Conservation (phyloP, 1,284 basidiomycete species). For the Kwoniella shivajii region DNA sequence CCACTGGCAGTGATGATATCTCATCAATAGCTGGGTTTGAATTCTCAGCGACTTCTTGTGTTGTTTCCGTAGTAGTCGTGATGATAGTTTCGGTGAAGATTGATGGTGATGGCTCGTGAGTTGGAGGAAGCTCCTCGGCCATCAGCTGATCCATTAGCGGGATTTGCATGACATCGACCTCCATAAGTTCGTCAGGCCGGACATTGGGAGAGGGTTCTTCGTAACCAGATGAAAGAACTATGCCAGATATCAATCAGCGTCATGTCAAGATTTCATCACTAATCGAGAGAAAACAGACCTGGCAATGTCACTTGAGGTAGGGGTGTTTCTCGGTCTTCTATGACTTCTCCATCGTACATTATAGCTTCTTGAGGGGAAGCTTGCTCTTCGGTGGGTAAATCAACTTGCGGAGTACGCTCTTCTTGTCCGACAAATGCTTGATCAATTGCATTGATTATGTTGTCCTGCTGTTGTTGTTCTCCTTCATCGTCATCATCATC, state of each 20-base stretch:
- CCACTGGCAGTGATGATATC: not conserved
- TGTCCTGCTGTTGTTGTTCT: conserved; percentile 4
- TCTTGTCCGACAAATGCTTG: conserved; percentile 2
- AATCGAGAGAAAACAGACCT: not conserved
- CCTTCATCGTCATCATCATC: conserved; percentile 16
- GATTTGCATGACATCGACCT: not conserved
- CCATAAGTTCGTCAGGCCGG: not conserved
- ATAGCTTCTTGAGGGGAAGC: conserved; percentile 3
- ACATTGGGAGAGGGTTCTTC: too few relatives aligned
- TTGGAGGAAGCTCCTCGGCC: too few relatives aligned
- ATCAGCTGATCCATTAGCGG: not conserved
- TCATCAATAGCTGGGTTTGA: too few relatives aligned
- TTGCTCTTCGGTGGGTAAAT: not conserved
- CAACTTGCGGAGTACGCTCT: not conserved
- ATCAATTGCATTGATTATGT: not conserved
- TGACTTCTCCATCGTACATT: conserved; percentile 10
- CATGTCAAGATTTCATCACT: too few relatives aligned
- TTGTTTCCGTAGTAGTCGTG: too few relatives aligned
- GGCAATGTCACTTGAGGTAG: not conserved
- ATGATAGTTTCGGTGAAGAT: too few relatives aligned
- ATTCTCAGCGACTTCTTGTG: too few relatives aligned
- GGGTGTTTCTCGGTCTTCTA: not conserved
- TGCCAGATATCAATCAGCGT: too few relatives aligned
- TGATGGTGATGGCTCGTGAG: too few relatives aligned
- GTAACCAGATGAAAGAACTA: too few relatives aligned